Evolutionary conservation across 2,329 filamentous ascomycete species (phyloP).

Genomic region (Verticillium klebahnii): DNA sequence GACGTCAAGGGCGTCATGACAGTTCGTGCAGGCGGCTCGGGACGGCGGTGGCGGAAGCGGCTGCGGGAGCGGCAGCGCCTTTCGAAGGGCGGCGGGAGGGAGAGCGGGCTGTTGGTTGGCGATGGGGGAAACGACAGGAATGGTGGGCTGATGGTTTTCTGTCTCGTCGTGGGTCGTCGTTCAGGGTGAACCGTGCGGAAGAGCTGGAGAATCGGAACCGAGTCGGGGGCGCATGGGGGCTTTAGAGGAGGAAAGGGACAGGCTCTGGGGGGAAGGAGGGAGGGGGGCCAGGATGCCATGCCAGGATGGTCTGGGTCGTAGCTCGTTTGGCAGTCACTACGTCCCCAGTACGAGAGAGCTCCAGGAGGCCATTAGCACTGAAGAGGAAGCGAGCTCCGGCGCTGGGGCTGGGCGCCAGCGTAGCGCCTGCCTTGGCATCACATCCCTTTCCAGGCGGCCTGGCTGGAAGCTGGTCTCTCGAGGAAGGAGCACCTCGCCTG

Average conservation of each 20-base stretch:
- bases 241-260: not conserved
- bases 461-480: not conserved
- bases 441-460: not conserved
- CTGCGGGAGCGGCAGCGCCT: not conserved
- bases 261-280: not conserved
- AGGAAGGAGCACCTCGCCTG: not conserved
- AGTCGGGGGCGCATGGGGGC: not conserved
- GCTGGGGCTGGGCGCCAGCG: not conserved
- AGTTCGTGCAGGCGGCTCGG: slow-evolving; percentile 1
- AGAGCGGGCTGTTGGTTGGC: not conserved
- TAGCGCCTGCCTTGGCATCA: not conserved
- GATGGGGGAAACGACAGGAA: not conserved
- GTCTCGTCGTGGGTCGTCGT: not conserved
- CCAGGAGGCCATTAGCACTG: slow-evolving; percentile 5
- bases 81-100: not conserved
- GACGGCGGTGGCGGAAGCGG: not conserved
- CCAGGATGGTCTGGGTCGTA: not conserved
- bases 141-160: not conserved
- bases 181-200: slow-evolving; percentile 4
- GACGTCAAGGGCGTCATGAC: slow-evolving; percentile 8
- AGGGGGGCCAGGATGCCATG: not conserved
- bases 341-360: not conserved
- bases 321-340: not conserved
- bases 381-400: slow-evolving; percentile 8
- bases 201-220: slow-evolving; percentile 1